Base-by-base conservation (phyloP, 208 protist species). In the Trypanosoma lewisi region DNA sequence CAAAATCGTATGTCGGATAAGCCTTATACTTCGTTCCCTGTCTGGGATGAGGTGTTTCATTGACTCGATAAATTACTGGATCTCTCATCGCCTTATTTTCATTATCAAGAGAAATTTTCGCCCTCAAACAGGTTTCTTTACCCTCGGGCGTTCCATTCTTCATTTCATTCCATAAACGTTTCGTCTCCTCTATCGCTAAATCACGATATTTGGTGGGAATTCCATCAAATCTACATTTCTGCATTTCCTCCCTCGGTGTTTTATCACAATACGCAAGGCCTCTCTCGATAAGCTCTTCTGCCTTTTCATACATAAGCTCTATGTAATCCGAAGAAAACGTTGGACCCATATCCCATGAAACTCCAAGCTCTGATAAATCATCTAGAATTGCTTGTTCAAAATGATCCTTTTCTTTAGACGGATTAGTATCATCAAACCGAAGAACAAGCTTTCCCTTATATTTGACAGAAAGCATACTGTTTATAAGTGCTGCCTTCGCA, bases 391-490 rank as follows among this genome's bases (percentile, higher is more conserved):
- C 93, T 14, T 97, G 67, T 52, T 98, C 97, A 67, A 97, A 99
- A 64, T 97, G 92, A 44, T 90, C 83, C 58, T 97, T 98, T 74
- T 99, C 98, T 70, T 99, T 99, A 1, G 87, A 76, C 14, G 98
- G 99, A 84, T 99, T 99, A 25, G 99, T 99, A 83, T 99, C 99
- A 83, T 99, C 99, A 63, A 99, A 99, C 19, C 98, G 90, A 63
- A 99, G 85, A 27, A 99, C 67, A 77, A 99, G 82, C 73, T 98
- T 98, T 44, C 98, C 98, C 33, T 98, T 81, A 73, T 98, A 99
- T 28, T 94, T 85, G 33, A 83, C 49, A 4, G 98, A 96, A 33
- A 99, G 98, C 81, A 98, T 97, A 48, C 97, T 82, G 75, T 99
- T 99, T 25, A 99, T 89, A 6, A 99, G 73, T 9, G 97, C 98